These are phyloP conservation scores for Phytophthora litchii DNA, from an alignment of 352 stramenopile species.

Conservation along the genomic window DNA sequence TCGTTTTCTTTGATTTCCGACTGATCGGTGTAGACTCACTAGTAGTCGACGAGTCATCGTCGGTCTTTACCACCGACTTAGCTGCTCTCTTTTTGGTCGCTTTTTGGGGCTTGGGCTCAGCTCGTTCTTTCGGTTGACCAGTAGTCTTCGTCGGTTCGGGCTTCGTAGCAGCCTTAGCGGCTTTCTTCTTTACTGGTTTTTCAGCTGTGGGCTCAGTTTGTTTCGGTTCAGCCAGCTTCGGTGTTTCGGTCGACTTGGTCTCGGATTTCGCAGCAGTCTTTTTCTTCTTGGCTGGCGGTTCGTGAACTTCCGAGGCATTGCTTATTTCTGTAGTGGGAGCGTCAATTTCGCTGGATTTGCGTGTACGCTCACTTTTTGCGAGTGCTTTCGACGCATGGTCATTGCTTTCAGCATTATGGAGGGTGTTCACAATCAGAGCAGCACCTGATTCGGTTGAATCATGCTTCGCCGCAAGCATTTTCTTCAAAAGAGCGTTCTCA, in stretches of 20 bases:
- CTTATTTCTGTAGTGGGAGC: conserved; percentile 1
- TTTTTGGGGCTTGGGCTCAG: conserved; percentile 17
- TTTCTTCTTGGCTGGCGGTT: conserved; percentile 39
- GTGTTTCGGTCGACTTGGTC: not conserved
- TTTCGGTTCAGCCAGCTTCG: conserved; percentile 6
- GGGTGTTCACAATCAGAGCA: conserved; percentile 24
- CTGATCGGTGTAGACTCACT: conserved; percentile 19
- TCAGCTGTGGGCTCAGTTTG: conserved; percentile 2
- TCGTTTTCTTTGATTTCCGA: conserved; percentile 50
- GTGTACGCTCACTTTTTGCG: conserved; percentile 30
- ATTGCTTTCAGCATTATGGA: conserved; percentile 16
- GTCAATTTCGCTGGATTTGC: conserved; percentile 27
- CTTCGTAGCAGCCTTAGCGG: conserved; percentile 7
- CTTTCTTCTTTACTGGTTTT: conserved; percentile 35
- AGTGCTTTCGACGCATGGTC: not conserved
- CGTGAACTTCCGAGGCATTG: conserved; percentile 4
- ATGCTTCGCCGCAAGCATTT: conserved; percentile 41
- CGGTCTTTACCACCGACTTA: conserved; percentile 4
- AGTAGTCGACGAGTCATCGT: conserved; percentile 31
- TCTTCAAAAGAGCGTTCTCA: conserved; percentile 35
- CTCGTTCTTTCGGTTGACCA: not conserved
- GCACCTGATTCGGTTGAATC: conserved; percentile 27
- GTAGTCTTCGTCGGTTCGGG: conserved; percentile 1
- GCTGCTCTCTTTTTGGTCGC: conserved; percentile 32
- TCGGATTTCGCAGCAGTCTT: conserved; percentile 22